A percentile compares a stretch with the other conserved stretches of the same genome.
phyloP scores from a whole-genome alignment of 331 rosid species.

The Quercus lobata region DNA sequence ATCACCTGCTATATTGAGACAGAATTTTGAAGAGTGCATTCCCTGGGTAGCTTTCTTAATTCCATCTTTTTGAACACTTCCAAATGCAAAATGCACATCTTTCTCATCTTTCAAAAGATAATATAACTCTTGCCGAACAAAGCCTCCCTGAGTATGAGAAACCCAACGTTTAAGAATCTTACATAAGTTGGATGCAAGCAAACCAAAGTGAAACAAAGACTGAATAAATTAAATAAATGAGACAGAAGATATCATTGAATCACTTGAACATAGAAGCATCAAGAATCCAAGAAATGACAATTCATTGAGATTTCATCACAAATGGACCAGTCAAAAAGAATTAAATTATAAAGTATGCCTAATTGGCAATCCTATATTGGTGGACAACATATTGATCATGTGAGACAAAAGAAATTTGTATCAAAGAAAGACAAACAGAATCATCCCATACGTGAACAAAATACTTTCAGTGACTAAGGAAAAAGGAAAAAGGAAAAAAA shows the following conservation, averaged over 20 bases:
- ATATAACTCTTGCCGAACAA: slow-evolving; percentile 63
- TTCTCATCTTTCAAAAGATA: slow-evolving; percentile 63
- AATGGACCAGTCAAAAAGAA: not conserved
- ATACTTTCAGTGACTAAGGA: not conserved
- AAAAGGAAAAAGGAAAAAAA: too few relatives aligned
- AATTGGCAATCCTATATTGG: not conserved
- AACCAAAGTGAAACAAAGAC: not conserved
- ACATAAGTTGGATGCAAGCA: not conserved
- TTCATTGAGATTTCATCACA: not conserved
- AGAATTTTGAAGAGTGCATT: slow-evolving; percentile 75
- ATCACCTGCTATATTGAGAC: slow-evolving; percentile 86
- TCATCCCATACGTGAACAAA: not conserved
- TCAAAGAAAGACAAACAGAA: not conserved
- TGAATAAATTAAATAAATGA: not conserved
- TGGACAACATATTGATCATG: not conserved
- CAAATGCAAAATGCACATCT: slow-evolving; percentile 82
- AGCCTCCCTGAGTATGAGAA: slow-evolving; percentile 54
- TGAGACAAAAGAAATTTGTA: not conserved
- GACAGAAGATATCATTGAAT: not conserved
- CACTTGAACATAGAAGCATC: not conserved
- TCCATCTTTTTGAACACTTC: slow-evolving; percentile 61
- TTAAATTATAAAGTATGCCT: not conserved
- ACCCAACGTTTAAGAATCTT: not conserved
- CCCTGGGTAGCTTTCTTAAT: slow-evolving; percentile 50
- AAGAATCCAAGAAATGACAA: not conserved